Percentiles rank a stretch among this genome's conserved stretches.
These are phyloP conservation scores for Didymella segeticola DNA, from an alignment of 2,329 filamentous ascomycete genomes.

Conservation along the genomic window DNA sequence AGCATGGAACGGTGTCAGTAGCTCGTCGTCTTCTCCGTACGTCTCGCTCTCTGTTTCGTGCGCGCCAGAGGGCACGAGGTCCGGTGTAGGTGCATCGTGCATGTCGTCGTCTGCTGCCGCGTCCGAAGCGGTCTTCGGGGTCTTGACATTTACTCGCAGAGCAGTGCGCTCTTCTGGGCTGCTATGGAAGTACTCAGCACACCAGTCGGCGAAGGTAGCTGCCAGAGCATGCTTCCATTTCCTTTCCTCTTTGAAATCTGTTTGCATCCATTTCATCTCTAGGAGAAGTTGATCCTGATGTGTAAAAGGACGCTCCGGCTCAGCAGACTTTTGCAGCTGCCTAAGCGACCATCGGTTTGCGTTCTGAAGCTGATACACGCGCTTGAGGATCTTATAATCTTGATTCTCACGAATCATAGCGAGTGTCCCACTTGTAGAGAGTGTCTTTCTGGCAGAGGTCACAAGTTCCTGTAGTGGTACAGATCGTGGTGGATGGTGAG, in stretches of 20 bases:
- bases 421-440: constrained; percentile 84
- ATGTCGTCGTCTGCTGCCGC: constrained; percentile 39
- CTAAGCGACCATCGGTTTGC: constrained; percentile 91
- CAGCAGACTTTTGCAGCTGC: constrained; percentile 82
- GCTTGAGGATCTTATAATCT: constrained; percentile 82
- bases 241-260: constrained; percentile 90
- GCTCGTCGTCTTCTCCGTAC: constrained; percentile 49
- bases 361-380: constrained; percentile 90
- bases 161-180: constrained; percentile 66
- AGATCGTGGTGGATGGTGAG: constrained; percentile 63
- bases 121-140: constrained; percentile 24
- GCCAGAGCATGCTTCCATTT: constrained; percentile 91
- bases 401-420: constrained; percentile 85
- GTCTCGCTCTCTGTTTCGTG: constrained; percentile 50
- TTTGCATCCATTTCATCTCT: constrained; percentile 98
- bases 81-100: constrained; percentile 49
- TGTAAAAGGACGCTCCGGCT: constrained; percentile 76
- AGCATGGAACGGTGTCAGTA: constrained; percentile 51
- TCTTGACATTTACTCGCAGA: constrained; percentile 70
- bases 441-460: constrained; percentile 83
- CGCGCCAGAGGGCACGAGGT: constrained; percentile 46
- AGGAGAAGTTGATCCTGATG: constrained; percentile 88
- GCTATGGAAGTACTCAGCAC: constrained; percentile 79
- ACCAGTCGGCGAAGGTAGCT: constrained; percentile 79
- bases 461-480: constrained; percentile 72